Conservation (phyloP, 2,329 filamentous ascomycete species). For the Periglandula ipomoeae region DNA sequence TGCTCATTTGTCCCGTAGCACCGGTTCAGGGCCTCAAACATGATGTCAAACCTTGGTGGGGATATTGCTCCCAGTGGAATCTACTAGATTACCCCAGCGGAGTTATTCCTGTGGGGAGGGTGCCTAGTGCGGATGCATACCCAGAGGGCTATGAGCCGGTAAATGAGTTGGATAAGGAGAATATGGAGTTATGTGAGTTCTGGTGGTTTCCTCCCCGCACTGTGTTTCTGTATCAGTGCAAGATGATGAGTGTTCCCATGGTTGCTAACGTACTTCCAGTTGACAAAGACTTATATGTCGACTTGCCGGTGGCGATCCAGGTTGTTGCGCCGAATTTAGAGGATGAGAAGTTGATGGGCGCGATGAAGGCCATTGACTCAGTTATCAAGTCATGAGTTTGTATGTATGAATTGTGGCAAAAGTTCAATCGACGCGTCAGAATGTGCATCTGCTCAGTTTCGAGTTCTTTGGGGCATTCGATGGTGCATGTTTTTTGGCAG, state of each 20-base stretch:
- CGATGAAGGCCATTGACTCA: slow-evolving; percentile 11
- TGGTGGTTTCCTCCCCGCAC: no score
- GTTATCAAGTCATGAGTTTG: slow-evolving; percentile 1
- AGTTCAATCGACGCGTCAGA: no score
- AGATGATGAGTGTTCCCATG: no score
- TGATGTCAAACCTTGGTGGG: slow-evolving; percentile 42
- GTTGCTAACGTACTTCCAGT: slow-evolving; percentile 4
- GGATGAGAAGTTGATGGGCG: slow-evolving; percentile 12
- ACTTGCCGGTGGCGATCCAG: slow-evolving; percentile 12
- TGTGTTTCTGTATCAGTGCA: no score
- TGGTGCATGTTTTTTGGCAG: no score
- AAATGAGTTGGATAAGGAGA: slow-evolving; percentile 11
- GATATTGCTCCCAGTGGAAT: slow-evolving; percentile 61
- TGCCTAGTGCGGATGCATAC: slow-evolving; percentile 10
- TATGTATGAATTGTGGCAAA: neutral
- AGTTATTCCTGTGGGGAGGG: slow-evolving; percentile 11
- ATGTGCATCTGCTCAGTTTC: no score
- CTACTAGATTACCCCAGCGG: slow-evolving; percentile 52
- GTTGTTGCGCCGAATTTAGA: slow-evolving; percentile 11
- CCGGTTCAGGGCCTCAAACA: slow-evolving; percentile 41
- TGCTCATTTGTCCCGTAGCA: slow-evolving; percentile 51
- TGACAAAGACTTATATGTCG: slow-evolving; percentile 9
- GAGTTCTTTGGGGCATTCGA: no score
- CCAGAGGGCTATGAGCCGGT: slow-evolving; percentile 7
- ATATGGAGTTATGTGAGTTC: slow-evolving; percentile 12